Percentiles rank a stretch among this genome's conserved stretches.
Conservation (phyloP, 306 rosid genomes). For the Morella rubra region DNA sequence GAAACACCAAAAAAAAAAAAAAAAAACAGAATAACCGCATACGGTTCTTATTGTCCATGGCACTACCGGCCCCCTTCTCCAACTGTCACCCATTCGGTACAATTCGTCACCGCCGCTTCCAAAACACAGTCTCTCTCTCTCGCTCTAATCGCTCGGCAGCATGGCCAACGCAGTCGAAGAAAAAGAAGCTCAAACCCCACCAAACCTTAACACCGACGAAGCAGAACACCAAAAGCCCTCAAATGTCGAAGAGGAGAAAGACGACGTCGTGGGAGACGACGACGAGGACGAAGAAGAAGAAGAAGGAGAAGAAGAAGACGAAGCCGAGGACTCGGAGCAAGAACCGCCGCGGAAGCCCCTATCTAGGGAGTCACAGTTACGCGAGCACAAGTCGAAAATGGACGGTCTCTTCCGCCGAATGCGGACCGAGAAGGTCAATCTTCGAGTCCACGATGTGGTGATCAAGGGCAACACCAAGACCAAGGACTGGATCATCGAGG, state of each 20-base stretch:
- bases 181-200: conserved; percentile 28
- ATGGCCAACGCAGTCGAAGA: conserved; percentile 53
- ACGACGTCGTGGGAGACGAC: conserved; percentile 35
- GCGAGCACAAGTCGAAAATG: conserved; percentile 47
- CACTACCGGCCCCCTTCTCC: background rate
- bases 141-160: conserved; percentile 21
- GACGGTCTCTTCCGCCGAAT: conserved; percentile 59
- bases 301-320: conserved; percentile 30
- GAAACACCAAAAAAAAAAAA: background rate
- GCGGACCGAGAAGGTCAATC: conserved; percentile 56
- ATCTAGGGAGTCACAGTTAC: conserved; percentile 42
- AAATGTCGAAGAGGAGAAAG: conserved; percentile 33
- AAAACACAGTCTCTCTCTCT: background rate
- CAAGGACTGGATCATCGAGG: conserved; percentile 76
- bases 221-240: conserved; percentile 35
- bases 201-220: conserved; percentile 41
- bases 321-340: conserved; percentile 26
- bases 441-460: conserved; percentile 84
- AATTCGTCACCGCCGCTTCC: conserved; percentile 19
- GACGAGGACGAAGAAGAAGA: conserved; percentile 34
- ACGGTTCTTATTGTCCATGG: background rate
- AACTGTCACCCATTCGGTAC: background rate
- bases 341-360: conserved; percentile 32
- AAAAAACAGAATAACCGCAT: background rate
- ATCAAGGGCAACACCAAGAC: conserved; percentile 84